Evolutionary conservation across 2,329 filamentous ascomycete species (phyloP).

Genomic region (Byssothecium circinans): DNA sequence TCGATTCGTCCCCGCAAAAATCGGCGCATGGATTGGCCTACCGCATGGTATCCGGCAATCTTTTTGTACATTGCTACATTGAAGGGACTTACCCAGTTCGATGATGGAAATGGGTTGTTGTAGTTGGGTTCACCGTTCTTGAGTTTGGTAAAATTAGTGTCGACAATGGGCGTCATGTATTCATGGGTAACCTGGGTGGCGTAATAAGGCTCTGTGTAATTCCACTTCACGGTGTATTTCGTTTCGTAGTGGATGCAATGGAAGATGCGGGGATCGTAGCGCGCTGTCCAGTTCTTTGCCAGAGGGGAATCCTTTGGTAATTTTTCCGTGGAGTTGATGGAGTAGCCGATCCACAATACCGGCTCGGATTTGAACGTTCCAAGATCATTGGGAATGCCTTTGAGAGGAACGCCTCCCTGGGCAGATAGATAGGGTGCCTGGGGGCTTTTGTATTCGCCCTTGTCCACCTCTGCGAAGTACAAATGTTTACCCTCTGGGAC

Average conservation of each 20-base stretch:
- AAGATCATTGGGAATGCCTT: constrained; percentile 22
- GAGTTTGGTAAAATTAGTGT: constrained; percentile 34
- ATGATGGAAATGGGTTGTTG: constrained; percentile 23
- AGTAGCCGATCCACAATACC: constrained; percentile 40
- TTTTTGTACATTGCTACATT: constrained; percentile 36
- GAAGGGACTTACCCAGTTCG: constrained; percentile 28
- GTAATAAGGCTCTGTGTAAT: constrained; percentile 34
- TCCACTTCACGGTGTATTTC: constrained; percentile 37
- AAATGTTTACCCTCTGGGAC: constrained; percentile 31
- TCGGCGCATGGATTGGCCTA: constrained; percentile 33
- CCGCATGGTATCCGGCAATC: constrained; percentile 37
- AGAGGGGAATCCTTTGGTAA: constrained; percentile 23
- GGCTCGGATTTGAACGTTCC: constrained; percentile 40
- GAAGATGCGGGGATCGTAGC: constrained; percentile 33
- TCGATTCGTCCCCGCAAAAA: constrained; percentile 38
- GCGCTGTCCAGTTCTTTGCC: constrained; percentile 30
- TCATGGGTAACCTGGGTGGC: constrained; percentile 22
- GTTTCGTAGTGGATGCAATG: constrained; percentile 39
- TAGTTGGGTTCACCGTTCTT: constrained; percentile 44
- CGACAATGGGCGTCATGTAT: constrained; percentile 30
- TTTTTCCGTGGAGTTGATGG: constrained; percentile 29
- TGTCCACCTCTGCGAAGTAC: constrained; percentile 33
- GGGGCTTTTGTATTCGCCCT: constrained; percentile 32
- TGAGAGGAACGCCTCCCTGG: constrained; percentile 35
- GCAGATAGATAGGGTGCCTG: constrained; percentile 24